phyloP scores from a whole-genome alignment of 2,329 filamentous ascomycete species.

The Colletotrichum orbiculare region DNA sequence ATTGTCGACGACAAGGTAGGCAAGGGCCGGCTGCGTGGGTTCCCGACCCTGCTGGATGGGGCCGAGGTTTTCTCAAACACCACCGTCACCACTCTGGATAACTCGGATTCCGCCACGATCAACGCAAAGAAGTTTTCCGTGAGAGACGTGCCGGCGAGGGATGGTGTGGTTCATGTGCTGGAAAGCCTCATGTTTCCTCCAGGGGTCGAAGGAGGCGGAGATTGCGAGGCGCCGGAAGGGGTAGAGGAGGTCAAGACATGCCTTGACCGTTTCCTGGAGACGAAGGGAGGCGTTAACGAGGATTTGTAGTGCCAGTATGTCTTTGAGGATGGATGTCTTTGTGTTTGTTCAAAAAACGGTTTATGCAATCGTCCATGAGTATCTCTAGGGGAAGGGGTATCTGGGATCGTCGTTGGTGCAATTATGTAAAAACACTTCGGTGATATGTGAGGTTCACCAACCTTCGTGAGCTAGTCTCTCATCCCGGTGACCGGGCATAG shows the following conservation, averaged over 20 bases:
- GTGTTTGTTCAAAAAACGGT: no score
- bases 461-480: no score
- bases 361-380: no score
- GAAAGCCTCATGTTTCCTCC: slow-evolving; percentile 19
- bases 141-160: slow-evolving; percentile 15
- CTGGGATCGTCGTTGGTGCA: no score
- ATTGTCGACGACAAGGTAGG: background rate
- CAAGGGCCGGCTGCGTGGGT: background rate
- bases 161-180: slow-evolving; percentile 26
- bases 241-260: slow-evolving; percentile 10
- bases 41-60: slow-evolving; percentile 3
- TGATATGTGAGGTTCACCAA: no score
- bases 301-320: no score
- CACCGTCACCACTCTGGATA: no score
- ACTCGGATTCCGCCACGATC: background rate
- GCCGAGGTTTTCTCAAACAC: background rate
- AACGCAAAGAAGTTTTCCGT: background rate
- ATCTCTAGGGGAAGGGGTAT: no score
- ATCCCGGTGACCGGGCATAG: no score
- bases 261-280: background rate
- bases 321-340: no score
- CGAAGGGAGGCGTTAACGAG: no score
- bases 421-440: no score
- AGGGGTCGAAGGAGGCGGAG: background rate
- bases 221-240: background rate